Conservation (phyloP, 495 filamentous ascomycete genomes). For the Neurospora sp. region DNA sequence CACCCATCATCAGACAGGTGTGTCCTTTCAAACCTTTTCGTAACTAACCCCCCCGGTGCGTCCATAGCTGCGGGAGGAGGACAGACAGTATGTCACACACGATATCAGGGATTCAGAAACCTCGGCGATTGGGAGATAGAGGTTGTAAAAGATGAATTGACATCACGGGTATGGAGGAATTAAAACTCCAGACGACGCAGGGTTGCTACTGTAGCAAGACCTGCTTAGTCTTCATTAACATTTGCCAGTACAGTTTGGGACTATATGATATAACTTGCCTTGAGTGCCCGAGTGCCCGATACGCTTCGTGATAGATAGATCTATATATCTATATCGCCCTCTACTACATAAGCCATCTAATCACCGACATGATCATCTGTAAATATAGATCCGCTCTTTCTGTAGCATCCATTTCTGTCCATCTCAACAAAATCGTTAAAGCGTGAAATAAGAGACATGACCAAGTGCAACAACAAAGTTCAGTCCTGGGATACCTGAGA, state of each 20-base stretch:
- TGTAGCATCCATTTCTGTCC: background rate
- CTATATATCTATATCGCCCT: background rate
- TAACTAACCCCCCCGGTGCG: background rate
- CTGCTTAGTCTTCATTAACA: background rate
- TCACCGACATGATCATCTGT: background rate
- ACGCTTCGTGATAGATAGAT: background rate
- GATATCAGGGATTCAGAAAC: background rate
- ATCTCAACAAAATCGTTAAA: background rate
- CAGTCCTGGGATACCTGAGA: background rate
- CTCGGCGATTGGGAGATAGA: background rate
- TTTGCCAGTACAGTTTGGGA: background rate
- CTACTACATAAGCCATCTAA: background rate
- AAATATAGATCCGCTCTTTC: background rate
- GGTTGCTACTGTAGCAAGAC: background rate
- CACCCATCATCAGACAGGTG: background rate
- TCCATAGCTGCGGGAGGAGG: background rate
- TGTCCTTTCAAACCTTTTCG: background rate
- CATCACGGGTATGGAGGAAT: background rate
- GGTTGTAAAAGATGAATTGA: background rate
- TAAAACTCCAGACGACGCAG: background rate
- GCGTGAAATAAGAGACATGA: background rate
- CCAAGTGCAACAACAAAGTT: background rate
- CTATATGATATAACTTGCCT: background rate
- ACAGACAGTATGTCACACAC: background rate
- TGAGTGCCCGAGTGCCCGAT: background rate